Evolutionary conservation across 2,329 filamentous ascomycete genomes (phyloP).

Genomic region (Talaromyces albobiverticillius): DNA sequence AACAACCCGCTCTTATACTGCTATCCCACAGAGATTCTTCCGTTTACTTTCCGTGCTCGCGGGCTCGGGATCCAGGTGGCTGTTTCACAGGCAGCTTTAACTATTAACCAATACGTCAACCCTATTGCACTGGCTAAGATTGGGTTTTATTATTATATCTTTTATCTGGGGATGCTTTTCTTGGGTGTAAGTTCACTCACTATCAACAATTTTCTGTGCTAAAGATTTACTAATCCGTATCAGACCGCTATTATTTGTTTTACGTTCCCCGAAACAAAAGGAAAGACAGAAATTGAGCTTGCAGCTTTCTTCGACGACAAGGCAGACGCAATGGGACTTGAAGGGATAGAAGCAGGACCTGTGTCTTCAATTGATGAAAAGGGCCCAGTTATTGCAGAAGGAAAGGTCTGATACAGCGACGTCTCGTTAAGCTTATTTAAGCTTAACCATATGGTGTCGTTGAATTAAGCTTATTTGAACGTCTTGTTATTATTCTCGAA

Average conservation of each 20-base stretch:
- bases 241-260: background rate
- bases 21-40: constrained; percentile 53
- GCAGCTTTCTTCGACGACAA: background rate
- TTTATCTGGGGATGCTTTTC: background rate
- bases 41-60: constrained; percentile 53
- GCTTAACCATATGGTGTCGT: too few species aligned
- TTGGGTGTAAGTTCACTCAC: background rate
- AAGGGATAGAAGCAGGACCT: background rate
- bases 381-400: background rate
- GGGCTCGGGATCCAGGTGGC: constrained; percentile 50
- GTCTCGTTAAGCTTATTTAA: too few species aligned
- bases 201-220: background rate
- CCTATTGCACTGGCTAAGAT: constrained; percentile 46
- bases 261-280: background rate
- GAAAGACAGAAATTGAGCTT: background rate
- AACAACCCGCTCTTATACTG: constrained; percentile 42
- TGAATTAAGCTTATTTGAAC: too few species aligned
- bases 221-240: background rate
- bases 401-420: too few species aligned
- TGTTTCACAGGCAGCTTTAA: constrained; percentile 41
- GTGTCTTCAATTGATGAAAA: background rate
- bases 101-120: constrained; percentile 46
- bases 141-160: constrained; percentile 51
- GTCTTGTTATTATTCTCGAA: too few species aligned
- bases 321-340: background rate